These are phyloP conservation scores for Geranium rotundifolium DNA, from an alignment of 345 rosid species.

Conservation along the genomic window DNA sequence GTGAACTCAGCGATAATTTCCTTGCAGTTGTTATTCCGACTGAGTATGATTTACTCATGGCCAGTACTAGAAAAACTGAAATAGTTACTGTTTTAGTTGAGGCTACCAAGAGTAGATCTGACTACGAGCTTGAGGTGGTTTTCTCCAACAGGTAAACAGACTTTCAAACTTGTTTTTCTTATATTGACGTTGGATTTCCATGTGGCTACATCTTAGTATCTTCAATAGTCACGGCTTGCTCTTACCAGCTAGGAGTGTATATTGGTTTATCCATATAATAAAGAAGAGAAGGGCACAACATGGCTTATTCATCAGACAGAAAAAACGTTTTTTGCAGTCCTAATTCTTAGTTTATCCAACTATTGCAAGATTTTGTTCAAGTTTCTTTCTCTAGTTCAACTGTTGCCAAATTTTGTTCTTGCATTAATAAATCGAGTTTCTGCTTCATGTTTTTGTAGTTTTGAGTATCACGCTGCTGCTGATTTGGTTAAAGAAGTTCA, in stretches of 20 bases:
- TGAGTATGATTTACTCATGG: conserved; percentile 90
- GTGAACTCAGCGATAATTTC: conserved; percentile 81
- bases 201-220: not conserved
- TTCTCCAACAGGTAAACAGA: conserved; percentile 64
- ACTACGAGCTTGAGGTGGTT: conserved; percentile 68
- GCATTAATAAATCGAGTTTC: not conserved
- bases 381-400: not conserved
- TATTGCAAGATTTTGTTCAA: too few species aligned
- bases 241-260: not conserved
- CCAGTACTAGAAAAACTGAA: conserved; percentile 83
- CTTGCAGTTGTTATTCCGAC: conserved; percentile 74
- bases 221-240: not conserved
- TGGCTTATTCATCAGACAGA: too few species aligned
- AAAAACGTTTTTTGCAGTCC: too few species aligned
- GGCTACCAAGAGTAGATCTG: conserved; percentile 64
- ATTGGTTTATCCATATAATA: not conserved
- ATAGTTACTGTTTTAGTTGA: conserved; percentile 73
- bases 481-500: conserved; percentile 73
- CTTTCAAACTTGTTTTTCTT: not conserved
- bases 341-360: too few species aligned
- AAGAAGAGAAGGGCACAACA: too few species aligned
- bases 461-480: conserved; percentile 71
- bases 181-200: not conserved
- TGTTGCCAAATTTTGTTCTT: not conserved
- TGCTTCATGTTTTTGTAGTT: conserved; percentile 31